Conservation (phyloP, 108 stramenopile genomes). For the Pseudonitzschia delicatissima region DNA sequence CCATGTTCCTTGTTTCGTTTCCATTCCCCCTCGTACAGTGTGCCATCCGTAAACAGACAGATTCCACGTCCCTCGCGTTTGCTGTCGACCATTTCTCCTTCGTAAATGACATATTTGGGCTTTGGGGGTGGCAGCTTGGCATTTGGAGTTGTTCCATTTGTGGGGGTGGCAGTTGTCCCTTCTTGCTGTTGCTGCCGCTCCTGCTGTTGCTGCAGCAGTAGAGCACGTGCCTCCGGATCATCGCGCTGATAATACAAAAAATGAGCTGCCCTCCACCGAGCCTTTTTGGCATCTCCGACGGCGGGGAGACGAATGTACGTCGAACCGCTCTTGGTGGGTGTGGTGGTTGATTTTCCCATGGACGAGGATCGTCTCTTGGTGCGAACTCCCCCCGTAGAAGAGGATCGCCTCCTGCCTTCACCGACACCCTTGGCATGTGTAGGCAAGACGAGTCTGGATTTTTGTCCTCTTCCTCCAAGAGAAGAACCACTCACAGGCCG, state of each 20-base stretch:
- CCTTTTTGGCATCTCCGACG: conserved; percentile 62
- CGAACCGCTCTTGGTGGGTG: background rate
- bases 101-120: conserved; percentile 72
- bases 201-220: background rate
- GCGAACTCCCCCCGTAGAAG: background rate
- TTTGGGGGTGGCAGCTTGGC: conserved; percentile 10
- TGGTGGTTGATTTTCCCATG: background rate
- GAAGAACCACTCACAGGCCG: background rate
- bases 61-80: conserved; percentile 79
- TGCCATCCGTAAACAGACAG: conserved; percentile 74
- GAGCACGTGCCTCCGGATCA: conserved; percentile 21
- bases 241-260: conserved; percentile 75
- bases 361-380: background rate
- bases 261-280: conserved; percentile 81
- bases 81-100: conserved; percentile 78
- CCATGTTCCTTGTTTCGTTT: conserved; percentile 86
- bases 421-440: background rate
- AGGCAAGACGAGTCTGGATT: conserved; percentile 1
- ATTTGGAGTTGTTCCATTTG: conserved; percentile 15
- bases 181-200: conserved; percentile 1
- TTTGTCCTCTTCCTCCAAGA: background rate
- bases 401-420: background rate
- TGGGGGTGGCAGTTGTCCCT: conserved; percentile 11
- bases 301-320: conserved; percentile 44
- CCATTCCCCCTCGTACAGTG: conserved; percentile 88